Conservation (phyloP, 2,329 filamentous ascomycete species). For the Penicillium sp. region DNA sequence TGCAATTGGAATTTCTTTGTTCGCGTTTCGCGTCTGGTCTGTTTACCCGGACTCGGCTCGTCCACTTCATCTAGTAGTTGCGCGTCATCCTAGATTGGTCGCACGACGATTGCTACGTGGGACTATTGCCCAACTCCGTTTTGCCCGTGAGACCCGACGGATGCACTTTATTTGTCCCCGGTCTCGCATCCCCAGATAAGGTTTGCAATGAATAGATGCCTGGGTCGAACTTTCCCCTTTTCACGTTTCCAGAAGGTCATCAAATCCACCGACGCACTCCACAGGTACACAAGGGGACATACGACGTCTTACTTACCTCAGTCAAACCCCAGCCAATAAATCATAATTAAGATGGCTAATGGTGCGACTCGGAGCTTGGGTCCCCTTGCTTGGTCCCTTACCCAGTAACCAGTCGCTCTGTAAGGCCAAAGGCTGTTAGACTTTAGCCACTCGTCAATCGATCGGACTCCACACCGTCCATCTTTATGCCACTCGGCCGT, state of each 20-base stretch:
- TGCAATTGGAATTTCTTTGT: conserved; percentile 6
- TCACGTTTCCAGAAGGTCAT: conserved; percentile 9
- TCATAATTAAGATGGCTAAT: neutral
- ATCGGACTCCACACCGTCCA: conserved; percentile 1
- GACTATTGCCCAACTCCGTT: conserved; percentile 2
- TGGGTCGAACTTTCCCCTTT: conserved; percentile 6
- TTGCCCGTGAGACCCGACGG: conserved; percentile 12
- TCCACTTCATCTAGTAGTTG: neutral
- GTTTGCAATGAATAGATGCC: conserved; percentile 15
- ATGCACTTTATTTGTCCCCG: conserved; percentile 15
- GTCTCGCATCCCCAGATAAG: conserved; percentile 13
- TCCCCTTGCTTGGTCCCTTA: conserved; percentile 21
- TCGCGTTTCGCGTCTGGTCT: neutral
- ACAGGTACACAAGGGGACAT: neutral
- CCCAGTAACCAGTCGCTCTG: conserved; percentile 10
- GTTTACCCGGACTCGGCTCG: neutral
- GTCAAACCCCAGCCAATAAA: neutral
- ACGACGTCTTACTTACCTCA: neutral
- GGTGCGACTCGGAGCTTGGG: conserved; percentile 14
- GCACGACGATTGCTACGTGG: conserved; percentile 9
- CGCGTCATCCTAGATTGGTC: neutral
- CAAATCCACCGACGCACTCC: neutral
- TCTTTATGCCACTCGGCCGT: conserved; percentile 20
- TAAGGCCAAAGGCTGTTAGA: conserved; percentile 16
- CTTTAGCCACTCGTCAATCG: conserved; percentile 13